Conservation (phyloP, 2,329 filamentous ascomycete genomes). For the Xylaria arbuscula region DNA sequence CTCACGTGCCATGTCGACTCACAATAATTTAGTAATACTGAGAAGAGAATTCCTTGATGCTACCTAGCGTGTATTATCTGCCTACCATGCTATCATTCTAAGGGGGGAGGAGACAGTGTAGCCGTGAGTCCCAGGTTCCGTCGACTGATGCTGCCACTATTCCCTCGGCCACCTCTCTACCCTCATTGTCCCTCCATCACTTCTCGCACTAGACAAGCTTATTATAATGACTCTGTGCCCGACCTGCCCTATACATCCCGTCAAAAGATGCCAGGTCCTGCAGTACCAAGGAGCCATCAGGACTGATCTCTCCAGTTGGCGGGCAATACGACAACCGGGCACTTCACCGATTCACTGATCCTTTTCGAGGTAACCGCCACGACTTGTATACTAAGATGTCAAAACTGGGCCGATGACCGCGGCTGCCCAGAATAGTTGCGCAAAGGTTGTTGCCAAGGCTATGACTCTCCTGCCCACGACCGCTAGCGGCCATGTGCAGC, state of each 20-base stretch:
- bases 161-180: constrained; percentile 17
- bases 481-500: neutral
- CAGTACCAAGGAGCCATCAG: neutral
- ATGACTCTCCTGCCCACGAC: neutral
- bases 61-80: constrained; percentile 48
- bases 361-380: neutral
- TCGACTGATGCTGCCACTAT: constrained; percentile 20
- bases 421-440: neutral
- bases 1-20: constrained; percentile 13
- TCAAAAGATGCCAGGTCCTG: neutral
- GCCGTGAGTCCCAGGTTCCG: constrained; percentile 13
- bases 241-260: neutral
- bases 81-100: constrained; percentile 38
- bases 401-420: neutral
- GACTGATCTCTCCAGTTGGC: neutral
- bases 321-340: constrained; percentile 9
- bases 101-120: neutral
- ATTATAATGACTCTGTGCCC: constrained; percentile 7
- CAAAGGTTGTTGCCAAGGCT: constrained; percentile 9
- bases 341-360: neutral
- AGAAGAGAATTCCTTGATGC: constrained; percentile 43
- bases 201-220: constrained; percentile 4
- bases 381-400: neutral
- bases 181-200: constrained; percentile 1
- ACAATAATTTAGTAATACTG: neutral